Evolutionary conservation across 768 basidiomycete species (phyloP), one percentile per base, ranked within the genome.

Genomic region (Termitomyces sp.): DNA sequence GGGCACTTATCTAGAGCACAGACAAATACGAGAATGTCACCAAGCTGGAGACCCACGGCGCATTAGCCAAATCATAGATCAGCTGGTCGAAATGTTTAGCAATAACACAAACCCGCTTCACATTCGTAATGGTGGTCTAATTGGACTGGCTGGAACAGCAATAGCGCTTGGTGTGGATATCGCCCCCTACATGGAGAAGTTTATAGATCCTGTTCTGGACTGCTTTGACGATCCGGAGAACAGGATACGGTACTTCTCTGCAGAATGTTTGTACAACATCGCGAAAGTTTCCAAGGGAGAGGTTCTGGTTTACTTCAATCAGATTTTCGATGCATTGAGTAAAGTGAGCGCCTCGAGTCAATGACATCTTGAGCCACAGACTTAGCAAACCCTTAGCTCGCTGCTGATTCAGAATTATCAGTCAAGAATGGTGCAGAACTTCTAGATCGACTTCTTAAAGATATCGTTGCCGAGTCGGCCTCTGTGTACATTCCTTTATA

Each of bases 381-480:
- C 54, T 55, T 50, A 40, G 54, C 57, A 43, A 48, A 50, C 45
- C 61, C 20, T 66, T 28, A 98, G 96, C 91, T 99, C 59, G 91
- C 93, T 9, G 92, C 96, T 22, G 97, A 99, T 70, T 90, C 93
- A 0, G 96, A 98, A 64, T 66, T 92, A 38, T 96, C 97, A 2
- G 96, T 99, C 60, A 96, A 97, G 83, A 98, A 98, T 66, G 96
- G 96, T 2, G 95, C 97, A 1, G 97, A 99, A 70, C 82, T 99
- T 30, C 81, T 98, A 57, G 97, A 99, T 70, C 84, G 96, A 20
- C 82, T 98, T n/a, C 82, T 99, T 64, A 98, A 98, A 68, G 97
- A 99, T 64, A 96, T 98, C 49, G 96, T 98, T 5, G 90, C 94
- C 13, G 97, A 98, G 72, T 92, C 93, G 8, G 97, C 96, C 2